Evolutionary conservation across 192 early-diverging fungal species (phyloP), one percentile per base, ranked within the genome.

Genomic region (Podila horticola): DNA sequence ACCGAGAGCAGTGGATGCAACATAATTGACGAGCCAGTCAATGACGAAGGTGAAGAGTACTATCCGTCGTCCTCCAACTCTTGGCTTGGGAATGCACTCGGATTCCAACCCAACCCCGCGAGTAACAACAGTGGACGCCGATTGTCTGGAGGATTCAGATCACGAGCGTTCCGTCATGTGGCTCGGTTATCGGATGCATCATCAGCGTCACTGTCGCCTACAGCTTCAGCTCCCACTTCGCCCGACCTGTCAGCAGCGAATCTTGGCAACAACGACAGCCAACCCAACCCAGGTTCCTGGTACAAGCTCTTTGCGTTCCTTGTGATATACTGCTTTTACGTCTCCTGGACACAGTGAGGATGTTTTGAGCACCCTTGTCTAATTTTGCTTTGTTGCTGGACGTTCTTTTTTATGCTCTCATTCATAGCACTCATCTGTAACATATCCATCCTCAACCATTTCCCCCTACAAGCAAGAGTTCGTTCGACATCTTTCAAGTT

Each of bases 41-140:
- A 73, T 58, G 71, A 81, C 11, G 58, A 73, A 20, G 77, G 77
- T 7, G 77, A 81, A 34, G 71, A 81, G 48, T 72, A 81, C 41
- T 81, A 81, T 38, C 70, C 68, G 0, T 52, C 69, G 3, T 55
- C 51, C 0, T 45, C 64, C 2, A n/a, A 41, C 41, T 45, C 41
- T 12, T 45, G 64, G 75, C 20, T 69, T 5, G 70, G 64, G n/a
- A 67, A 48, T 22, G 28, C 22, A 17, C 31, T 67, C 20, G 67
- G 74, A 3, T 48, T 70, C 29, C 57, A 24, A 8, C 60, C 67
- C 5, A 36, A 28, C 17, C 5, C 60, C 6, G 38, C 50, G 11
- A 24, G 36, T 7, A 71, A 62, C 49, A 12, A 45, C 41, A 45
- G 41, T 0, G 41, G 41, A 45, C 11, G 41, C 11, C 41, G 41